Base-by-base conservation (phyloP, 2,329 filamentous ascomycete species). In the Lizonia empirigonia region DNA sequence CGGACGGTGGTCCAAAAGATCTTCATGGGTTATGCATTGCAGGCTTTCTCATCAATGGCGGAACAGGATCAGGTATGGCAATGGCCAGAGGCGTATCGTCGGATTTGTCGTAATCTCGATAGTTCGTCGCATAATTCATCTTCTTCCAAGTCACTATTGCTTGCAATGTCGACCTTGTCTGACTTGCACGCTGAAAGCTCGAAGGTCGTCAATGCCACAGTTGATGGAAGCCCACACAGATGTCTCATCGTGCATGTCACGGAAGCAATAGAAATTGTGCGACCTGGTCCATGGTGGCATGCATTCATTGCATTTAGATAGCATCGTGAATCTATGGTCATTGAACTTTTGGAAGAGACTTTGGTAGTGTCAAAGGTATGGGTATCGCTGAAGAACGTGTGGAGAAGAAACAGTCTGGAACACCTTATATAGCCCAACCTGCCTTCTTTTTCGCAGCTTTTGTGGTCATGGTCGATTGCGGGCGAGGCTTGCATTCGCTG, bases 401-500 rank as follows among this genome's bases (percentile, higher is more conserved):
- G 35, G 18, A 46, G 24, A 30, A 44, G 18, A 37, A 19, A 19
- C 8, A 19, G 7, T 7, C 8, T 15, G 37, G 18, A 26, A 30
- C 22, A 15, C n/a, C 29, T 51, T 44, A 70, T 15, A 71, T 56
- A 7, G 67, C 63, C 68, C 68, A 71, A 5, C 68, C 68, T 4
- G 68, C 70, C 49, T 70, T 71, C 49, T 70, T 67, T 49, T 72
- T 72, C 12, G 70, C 70, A 7, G 66, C 65, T 54, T 69, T 71
- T 12, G 70, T 72, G 8, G 68, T 67, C 32, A 69, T 68, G 22
- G 62, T 45, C 3, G 62, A 60, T 13, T 60, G 51, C n/a, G 58
- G 58, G 12, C 53, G 58, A 3, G 62, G 50, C 41, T 69, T 71
- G 42, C 66, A 59, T 23, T 71, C 64, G 54, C 50, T 58, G 44